Evolutionary conservation across 495 filamentous ascomycete genomes (phyloP), one percentile per base, ranked within the genome.

Genomic region (Staphylotrichum longicolle): DNA sequence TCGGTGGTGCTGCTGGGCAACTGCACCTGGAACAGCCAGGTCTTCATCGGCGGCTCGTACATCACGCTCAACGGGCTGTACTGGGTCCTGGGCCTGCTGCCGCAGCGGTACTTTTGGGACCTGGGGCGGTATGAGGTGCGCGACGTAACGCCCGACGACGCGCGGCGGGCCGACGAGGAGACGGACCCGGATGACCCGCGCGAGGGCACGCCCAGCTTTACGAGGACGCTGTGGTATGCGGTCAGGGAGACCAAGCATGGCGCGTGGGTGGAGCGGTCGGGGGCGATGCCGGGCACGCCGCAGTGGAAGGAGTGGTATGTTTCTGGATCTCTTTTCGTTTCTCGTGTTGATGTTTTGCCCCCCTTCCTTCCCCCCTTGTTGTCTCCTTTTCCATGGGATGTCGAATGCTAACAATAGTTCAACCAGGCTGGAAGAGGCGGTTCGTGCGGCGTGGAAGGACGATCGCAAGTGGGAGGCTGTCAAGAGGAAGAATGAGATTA

Each of bases 1-100:
- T 74, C 78, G 5, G 82, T 88, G 9, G 82, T 88, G 39, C 65
- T 87, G 52, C 65, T 88, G 62, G 85, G 83, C 10, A 87, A 87
- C 69, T 84, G 83, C 72, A 75, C 75, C 30, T 86, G 83, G 78
- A 73, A 74, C 10, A 77, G 82, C 65, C 85, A 88, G 69, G 78
- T 80, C 7, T 78, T 83, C 11, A 79, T 87, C 51, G 83, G 83
- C 12, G 70, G 68, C 15, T 71, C 76, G 7, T 88, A 87, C 61
- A 82, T 87, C 55, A 57, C 80, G 10, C 74, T 88, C 27, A 88
- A 88, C 61, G 80, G 80, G 9, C 58, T 81, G 0, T 88, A 86
- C 68, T 88, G 84, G 85, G 70, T 70, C 10, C 75, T 79, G 58
- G 78, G 82, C 10, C 56, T 86, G 62, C 51, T 84, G 15, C 76